phyloP scores from a whole-genome alignment of 768 basidiomycete species.

The Sistotremastrum niveocremeum region DNA sequence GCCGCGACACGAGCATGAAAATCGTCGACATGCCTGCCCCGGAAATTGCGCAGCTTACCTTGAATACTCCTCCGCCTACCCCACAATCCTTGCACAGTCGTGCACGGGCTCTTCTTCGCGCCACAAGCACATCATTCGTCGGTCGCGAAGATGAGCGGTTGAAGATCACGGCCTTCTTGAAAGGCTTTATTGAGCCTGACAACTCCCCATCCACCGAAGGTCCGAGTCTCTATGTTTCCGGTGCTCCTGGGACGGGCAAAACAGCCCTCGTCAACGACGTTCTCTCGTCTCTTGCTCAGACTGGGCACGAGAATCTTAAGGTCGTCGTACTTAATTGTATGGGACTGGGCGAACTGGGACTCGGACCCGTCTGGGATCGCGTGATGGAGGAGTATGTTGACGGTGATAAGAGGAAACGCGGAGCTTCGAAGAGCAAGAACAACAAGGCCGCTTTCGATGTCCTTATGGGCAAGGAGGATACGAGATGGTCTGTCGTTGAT shows the following conservation, averaged over 20 bases:
- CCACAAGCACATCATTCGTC: constrained; percentile 41
- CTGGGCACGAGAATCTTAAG: constrained; percentile 27
- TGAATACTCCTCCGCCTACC: constrained; percentile 50
- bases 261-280: constrained; percentile 70
- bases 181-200: constrained; percentile 31
- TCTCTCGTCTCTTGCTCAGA: constrained; percentile 19
- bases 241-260: constrained; percentile 87
- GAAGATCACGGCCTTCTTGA: constrained; percentile 44
- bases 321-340: constrained; percentile 67
- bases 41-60: constrained; percentile 26
- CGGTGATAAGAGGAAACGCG: constrained; percentile 1
- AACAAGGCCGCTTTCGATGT: constrained; percentile 23
- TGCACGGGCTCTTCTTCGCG: constrained; percentile 55
- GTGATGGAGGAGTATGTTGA: constrained; percentile 40
- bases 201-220: constrained; percentile 12
- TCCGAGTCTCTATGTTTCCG: constrained; percentile 74
- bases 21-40: constrained; percentile 29
- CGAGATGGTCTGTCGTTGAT: constrained; percentile 7
- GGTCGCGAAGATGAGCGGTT: constrained; percentile 57
- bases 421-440: constrained; percentile 20
- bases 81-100: constrained; percentile 39
- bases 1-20: constrained; percentile 18
- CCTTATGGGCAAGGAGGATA: constrained; percentile 30
- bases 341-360: constrained; percentile 38
- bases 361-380: constrained; percentile 61